Evolutionary conservation across 2,329 filamentous ascomycete genomes (phyloP).

Genomic region (Pseudopithomyces chartarum): DNA sequence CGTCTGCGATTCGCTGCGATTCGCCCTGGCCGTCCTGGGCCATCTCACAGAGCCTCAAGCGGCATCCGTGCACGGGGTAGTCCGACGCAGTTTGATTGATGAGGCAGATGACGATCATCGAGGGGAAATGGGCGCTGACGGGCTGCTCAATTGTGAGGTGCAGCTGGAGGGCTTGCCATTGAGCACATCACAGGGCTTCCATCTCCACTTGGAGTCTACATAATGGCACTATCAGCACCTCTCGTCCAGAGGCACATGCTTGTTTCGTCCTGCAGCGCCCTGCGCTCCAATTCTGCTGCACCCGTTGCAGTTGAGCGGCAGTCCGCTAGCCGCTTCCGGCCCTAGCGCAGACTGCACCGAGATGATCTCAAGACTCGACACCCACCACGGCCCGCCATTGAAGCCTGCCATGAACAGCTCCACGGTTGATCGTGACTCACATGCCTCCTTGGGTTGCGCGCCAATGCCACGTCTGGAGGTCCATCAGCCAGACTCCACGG

Average conservation of each 20-base stretch:
- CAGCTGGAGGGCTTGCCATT: too few relatives aligned
- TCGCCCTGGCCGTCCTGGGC: conserved; percentile 8
- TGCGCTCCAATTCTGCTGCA: too few relatives aligned
- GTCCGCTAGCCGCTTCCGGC: too few relatives aligned
- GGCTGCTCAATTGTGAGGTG: too few relatives aligned
- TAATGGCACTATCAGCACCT: too few relatives aligned
- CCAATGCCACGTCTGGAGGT: conserved; percentile 32
- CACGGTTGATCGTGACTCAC: conserved; percentile 30
- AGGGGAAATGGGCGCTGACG: too few relatives aligned
- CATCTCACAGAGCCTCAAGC: conserved; percentile 8
- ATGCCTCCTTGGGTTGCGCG: conserved; percentile 37
- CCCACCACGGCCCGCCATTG: not conserved
- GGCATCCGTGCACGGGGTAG: conserved; percentile 6
- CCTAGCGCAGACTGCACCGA: not conserved
- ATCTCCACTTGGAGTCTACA: too few relatives aligned
- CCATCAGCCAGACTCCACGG: conserved; percentile 3
- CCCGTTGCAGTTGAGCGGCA: too few relatives aligned
- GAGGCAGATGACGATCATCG: not conserved
- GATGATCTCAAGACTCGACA: conserved; percentile 3
- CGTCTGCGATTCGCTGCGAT: conserved; percentile 8
- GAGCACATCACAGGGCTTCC: too few relatives aligned
- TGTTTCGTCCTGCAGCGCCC: too few relatives aligned
- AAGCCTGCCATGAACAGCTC: conserved; percentile 22
- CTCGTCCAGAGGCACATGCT: too few relatives aligned
- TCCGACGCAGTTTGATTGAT: conserved; percentile 3